Base-by-base conservation (phyloP, 2,329 filamentous ascomycete species). In the Pyrenophora graminea region DNA sequence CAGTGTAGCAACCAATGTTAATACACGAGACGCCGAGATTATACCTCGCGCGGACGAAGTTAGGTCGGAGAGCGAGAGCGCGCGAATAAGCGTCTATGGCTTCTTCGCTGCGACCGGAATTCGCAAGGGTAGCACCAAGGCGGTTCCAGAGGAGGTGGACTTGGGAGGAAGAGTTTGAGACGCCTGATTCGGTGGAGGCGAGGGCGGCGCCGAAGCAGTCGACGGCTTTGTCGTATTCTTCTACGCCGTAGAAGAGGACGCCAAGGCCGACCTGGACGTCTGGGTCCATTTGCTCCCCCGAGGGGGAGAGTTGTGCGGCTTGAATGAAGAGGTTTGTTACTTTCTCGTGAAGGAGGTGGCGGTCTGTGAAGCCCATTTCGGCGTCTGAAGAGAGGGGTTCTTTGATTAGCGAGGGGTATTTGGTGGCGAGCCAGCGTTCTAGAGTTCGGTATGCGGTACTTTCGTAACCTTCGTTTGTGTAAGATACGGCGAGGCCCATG, bases 381-480 rank as follows among this genome's bases (percentile, higher is more conserved):
- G 85, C 82, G 12, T 87, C 84, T 0, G 87, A 84, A 17, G 89
- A 89, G 13, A 95, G 77, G 31, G 90, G 82, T 42, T 84, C 82
- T 42, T 86, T 87, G 42, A 89, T 85, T 57, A 99, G 85, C 31
- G 85, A 80, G 6, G 94, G 92, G 75, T 99, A 99, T 75, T 96
- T 96, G 66, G 90, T 85, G n/a, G 91, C 90, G 25, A 99, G 82
- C 94, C 94, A 99, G 59, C 93, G 89, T 77, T 99, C 94, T 12
- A 99, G 82, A 8, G 93, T 97, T 47, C 93, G 86, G 79, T 97
- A 99, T 40, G 94, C 93, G 17, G 92, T 96, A 69, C 89, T 93
- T 75, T 99, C 94, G 76, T 97, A 99, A 56, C 93, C 94, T 77
- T 99, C 94, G 76, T 99, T 99, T 40, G 94, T 99, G 75, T 99